Evolutionary conservation across 805 yeast genomes (phyloP).

Genomic region (Priceomyces carsonii): DNA sequence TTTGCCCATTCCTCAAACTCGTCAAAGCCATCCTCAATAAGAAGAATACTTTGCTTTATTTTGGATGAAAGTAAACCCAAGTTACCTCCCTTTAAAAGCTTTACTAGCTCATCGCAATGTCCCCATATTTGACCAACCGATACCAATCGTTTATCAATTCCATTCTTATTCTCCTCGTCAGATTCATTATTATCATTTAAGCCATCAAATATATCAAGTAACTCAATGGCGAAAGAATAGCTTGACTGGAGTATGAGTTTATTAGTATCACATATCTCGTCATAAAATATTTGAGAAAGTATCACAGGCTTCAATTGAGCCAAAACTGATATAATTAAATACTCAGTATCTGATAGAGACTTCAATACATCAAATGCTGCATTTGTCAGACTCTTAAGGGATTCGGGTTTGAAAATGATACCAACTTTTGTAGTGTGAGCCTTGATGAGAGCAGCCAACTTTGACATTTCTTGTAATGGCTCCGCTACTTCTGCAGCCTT

Average conservation of each 20-base stretch:
- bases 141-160: slow-evolving; percentile 45
- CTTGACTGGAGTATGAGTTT: slow-evolving; percentile 10
- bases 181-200: slow-evolving; percentile 8
- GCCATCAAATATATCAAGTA: slow-evolving; percentile 14
- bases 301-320: slow-evolving; percentile 27
- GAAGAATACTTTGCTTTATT: slow-evolving; percentile 41
- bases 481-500: slow-evolving; percentile 34
- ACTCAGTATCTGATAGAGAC: slow-evolving; percentile 45
- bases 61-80: slow-evolving; percentile 51
- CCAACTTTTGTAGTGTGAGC: slow-evolving; percentile 83
- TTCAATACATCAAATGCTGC: slow-evolving; percentile 53
- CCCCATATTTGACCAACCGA: slow-evolving; percentile 74
- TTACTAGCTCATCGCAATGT: slow-evolving; percentile 52
- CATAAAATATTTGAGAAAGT: slow-evolving; percentile 39
- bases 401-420: slow-evolving; percentile 63
- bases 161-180: slow-evolving; percentile 12
- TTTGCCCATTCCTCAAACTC: slow-evolving; percentile 73
- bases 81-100: slow-evolving; percentile 49
- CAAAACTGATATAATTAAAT: slow-evolving; percentile 45
- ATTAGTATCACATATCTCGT: slow-evolving; percentile 29
- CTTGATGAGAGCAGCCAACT: slow-evolving; percentile 57
- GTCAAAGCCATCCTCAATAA: slow-evolving; percentile 62
- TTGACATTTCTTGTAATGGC: slow-evolving; percentile 59
- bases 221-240: slow-evolving; percentile 13
- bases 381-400: slow-evolving; percentile 32